Evolutionary conservation across 495 filamentous ascomycete species (phyloP).

Genomic region (Penicillium atrosanguineum): DNA sequence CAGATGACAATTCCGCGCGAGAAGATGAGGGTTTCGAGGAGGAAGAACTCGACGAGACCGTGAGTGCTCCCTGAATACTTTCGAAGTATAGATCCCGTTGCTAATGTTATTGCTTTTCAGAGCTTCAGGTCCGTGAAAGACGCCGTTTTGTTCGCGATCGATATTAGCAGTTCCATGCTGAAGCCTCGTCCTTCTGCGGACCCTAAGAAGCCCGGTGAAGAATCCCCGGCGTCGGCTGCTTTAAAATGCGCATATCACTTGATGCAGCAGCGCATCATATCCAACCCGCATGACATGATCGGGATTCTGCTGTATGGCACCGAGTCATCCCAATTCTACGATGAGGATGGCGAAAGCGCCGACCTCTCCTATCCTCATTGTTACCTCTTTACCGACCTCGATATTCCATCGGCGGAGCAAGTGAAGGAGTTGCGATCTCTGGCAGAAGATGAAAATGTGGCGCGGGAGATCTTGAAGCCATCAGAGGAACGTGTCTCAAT

Average conservation of each 20-base stretch:
- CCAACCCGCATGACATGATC: constrained; percentile 96
- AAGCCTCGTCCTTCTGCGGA: constrained; percentile 58
- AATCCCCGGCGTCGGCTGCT: constrained; percentile 73
- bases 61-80: constrained; percentile 32
- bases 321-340: constrained; percentile 76
- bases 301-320: constrained; percentile 94
- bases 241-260: constrained; percentile 92
- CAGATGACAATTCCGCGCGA: constrained; percentile 38
- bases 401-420: constrained; percentile 80
- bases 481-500: constrained; percentile 71
- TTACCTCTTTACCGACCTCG: constrained; percentile 86
- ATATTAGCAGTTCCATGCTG: constrained; percentile 91
- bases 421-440: constrained; percentile 75
- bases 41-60: constrained; percentile 69
- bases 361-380: constrained; percentile 80
- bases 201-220: constrained; percentile 68
- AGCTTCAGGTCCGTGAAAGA: constrained; percentile 91
- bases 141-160: constrained; percentile 94
- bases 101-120: constrained; percentile 38
- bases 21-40: constrained; percentile 59
- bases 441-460: constrained; percentile 71
- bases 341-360: constrained; percentile 59
- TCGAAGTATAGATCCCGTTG: constrained; percentile 4
- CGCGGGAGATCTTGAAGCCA: constrained; percentile 60
- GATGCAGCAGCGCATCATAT: constrained; percentile 98